Percentiles rank a stretch among this genome's conserved stretches.
These are phyloP conservation scores for Mucor sp. DNA, from an alignment of 371 early-diverging fungal genomes.

Conservation along the genomic window DNA sequence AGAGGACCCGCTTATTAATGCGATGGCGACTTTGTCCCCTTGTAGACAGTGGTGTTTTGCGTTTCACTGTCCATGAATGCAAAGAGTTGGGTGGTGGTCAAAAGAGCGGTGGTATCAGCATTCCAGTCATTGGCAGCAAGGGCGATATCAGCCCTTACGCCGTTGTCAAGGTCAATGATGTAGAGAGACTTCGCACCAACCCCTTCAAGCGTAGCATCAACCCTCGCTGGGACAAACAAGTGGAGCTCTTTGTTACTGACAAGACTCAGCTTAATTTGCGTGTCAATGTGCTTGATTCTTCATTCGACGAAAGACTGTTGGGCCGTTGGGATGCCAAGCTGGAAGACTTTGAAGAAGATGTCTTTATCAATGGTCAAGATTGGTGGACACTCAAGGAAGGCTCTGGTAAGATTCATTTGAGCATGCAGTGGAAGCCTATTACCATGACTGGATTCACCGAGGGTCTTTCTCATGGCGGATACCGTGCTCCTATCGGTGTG, in stretches of 20 bases:
- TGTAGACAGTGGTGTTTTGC: slow-evolving; percentile 57
- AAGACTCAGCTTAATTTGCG: slow-evolving; percentile 40
- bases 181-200: slow-evolving; percentile 40
- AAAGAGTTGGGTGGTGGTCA: slow-evolving; percentile 44
- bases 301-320: slow-evolving; percentile 32
- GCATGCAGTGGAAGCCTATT: slow-evolving; percentile 60
- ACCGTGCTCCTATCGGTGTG: slow-evolving; percentile 78
- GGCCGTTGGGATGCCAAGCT: slow-evolving; percentile 36
- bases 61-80: slow-evolving; percentile 56
- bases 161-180: slow-evolving; percentile 43
- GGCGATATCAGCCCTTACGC: slow-evolving; percentile 53
- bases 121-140: slow-evolving; percentile 40
- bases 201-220: slow-evolving; percentile 55
- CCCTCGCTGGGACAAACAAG: slow-evolving; percentile 56
- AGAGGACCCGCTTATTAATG: background rate
- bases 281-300: slow-evolving; percentile 34
- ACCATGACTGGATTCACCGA: slow-evolving; percentile 53
- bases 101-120: slow-evolving; percentile 36
- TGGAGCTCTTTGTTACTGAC: slow-evolving; percentile 49
- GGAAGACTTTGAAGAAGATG: slow-evolving; percentile 33
- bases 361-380: slow-evolving; percentile 44
- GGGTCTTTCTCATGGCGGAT: slow-evolving; percentile 39
- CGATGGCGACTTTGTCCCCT: background rate
- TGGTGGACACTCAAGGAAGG: slow-evolving; percentile 55
- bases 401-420: slow-evolving; percentile 54